Percentiles rank a stretch among this genome's conserved stretches.
Evolutionary conservation across 1,284 basidiomycete genomes (phyloP).

Genomic region (Rhizoctonia solani): DNA sequence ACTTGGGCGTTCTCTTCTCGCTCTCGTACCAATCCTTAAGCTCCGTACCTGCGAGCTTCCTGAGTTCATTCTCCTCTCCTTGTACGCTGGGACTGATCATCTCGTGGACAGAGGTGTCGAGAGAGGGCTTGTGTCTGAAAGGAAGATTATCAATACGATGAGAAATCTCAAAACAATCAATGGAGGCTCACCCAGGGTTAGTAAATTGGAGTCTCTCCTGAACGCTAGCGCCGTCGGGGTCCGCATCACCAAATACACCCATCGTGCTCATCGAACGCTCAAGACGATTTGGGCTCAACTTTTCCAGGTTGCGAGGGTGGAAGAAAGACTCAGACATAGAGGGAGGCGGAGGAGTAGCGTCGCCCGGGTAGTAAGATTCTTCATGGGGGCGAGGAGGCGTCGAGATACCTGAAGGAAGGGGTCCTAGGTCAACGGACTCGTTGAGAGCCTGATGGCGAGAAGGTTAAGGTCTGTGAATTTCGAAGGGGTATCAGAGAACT

Average conservation of each 20-base stretch:
- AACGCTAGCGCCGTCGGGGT: slow-evolving; percentile 19
- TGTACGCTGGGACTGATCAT: slow-evolving; percentile 24
- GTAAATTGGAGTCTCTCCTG: slow-evolving; percentile 1
- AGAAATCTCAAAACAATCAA: not conserved
- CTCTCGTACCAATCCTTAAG: slow-evolving; percentile 27
- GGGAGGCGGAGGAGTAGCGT: not conserved
- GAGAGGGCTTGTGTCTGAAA: not conserved
- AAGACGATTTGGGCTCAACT: slow-evolving; percentile 10
- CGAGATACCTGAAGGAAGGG: not conserved
- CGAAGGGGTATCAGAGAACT: not conserved
- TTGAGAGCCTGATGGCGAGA: not conserved
- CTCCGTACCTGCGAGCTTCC: slow-evolving; percentile 15
- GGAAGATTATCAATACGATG: not conserved
- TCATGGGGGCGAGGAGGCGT: slow-evolving; percentile 5
- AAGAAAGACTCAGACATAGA: slow-evolving; percentile 28
- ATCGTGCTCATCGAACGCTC: slow-evolving; percentile 32
- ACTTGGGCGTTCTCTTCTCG: slow-evolving; percentile 18
- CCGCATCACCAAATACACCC: slow-evolving; percentile 26
- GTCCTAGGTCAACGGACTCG: no score
- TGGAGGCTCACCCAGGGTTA: not conserved
- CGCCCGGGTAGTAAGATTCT: not conserved
- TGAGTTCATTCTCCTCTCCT: slow-evolving; percentile 5
- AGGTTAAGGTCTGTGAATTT: not conserved
- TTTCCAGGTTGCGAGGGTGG: slow-evolving; percentile 22
- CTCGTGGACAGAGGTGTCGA: slow-evolving; percentile 25